A percentile compares a stretch with the other conserved stretches of the same genome.
Conservation (phyloP, 73 alveolate genomes). For the Tetrahymena malaccensis region DNA sequence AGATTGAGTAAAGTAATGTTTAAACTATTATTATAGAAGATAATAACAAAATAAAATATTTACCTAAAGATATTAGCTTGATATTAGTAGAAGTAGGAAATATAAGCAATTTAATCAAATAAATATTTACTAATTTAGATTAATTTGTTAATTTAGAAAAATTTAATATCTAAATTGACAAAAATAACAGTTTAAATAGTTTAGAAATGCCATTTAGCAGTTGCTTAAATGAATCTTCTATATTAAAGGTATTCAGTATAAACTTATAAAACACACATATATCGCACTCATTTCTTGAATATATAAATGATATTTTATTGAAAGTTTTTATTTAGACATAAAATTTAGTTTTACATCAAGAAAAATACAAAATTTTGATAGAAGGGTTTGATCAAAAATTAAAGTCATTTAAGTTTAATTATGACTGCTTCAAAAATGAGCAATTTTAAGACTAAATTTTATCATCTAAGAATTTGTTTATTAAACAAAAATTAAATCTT, state of each 20-base stretch:
- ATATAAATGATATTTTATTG: too few relatives aligned
- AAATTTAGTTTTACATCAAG: background rate
- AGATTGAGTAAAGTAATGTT: background rate
- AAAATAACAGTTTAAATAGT: too few relatives aligned
- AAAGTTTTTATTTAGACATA: background rate
- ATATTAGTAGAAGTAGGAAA: background rate
- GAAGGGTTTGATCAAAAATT: background rate
- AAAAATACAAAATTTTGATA: too few relatives aligned
- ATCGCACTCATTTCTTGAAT: background rate
- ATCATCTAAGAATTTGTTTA: too few relatives aligned
- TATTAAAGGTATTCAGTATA: background rate
- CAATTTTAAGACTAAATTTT: background rate
- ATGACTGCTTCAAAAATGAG: background rate
- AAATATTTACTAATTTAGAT: background rate
- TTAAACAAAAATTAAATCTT: too few relatives aligned
- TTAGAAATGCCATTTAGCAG: background rate
- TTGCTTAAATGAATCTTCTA: background rate
- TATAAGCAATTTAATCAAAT: background rate
- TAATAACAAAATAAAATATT: too few relatives aligned
- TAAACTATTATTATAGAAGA: background rate
- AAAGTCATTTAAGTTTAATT: too few relatives aligned
- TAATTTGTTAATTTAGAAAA: too few relatives aligned
- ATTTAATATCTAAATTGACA: too few relatives aligned
- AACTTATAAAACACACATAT: too few relatives aligned
- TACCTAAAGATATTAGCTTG: background rate